Percentiles rank a stretch among this genome's conserved stretches.
Evolutionary conservation across 768 basidiomycete genomes (phyloP).

Genomic region (Boletus speciosus): DNA sequence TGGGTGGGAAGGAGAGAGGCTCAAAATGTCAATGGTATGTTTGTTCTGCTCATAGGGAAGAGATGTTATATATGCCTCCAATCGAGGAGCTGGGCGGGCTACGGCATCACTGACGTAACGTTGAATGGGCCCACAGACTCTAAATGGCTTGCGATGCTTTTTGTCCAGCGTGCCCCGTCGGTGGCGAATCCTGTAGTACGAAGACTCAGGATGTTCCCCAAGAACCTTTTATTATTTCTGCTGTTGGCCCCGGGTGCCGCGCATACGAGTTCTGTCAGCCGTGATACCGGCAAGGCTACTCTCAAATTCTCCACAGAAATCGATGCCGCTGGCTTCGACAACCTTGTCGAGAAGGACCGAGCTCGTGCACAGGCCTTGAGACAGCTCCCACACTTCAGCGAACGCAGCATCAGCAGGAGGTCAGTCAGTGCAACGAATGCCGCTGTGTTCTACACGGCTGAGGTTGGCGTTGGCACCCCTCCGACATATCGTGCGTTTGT

Average conservation of each 20-base stretch:
- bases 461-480: constrained; percentile 27
- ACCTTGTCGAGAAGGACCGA: constrained; percentile 14
- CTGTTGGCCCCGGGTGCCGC: constrained; percentile 3
- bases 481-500: constrained; percentile 22
- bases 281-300: constrained; percentile 8
- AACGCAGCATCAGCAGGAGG: neutral
- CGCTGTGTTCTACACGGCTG: constrained; percentile 26
- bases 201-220: too few relatives aligned
- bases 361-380: constrained; percentile 14
- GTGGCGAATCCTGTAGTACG: too few relatives aligned
- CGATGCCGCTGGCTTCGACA: constrained; percentile 6
- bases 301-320: constrained; percentile 13
- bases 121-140: too few relatives aligned
- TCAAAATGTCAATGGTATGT: neutral
- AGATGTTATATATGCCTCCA: too few relatives aligned
- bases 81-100: too few relatives aligned
- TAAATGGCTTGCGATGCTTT: too few relatives aligned
- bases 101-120: neutral
- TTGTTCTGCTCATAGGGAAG: neutral
- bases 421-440: constrained; percentile 17
- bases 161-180: too few relatives aligned
- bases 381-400: too few relatives aligned
- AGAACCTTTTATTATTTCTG: constrained; percentile 4
- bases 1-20: too few relatives aligned
- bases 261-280: constrained; percentile 11